Conservation (phyloP, 148 eudicot species). For the Polygonum maritimum region DNA sequence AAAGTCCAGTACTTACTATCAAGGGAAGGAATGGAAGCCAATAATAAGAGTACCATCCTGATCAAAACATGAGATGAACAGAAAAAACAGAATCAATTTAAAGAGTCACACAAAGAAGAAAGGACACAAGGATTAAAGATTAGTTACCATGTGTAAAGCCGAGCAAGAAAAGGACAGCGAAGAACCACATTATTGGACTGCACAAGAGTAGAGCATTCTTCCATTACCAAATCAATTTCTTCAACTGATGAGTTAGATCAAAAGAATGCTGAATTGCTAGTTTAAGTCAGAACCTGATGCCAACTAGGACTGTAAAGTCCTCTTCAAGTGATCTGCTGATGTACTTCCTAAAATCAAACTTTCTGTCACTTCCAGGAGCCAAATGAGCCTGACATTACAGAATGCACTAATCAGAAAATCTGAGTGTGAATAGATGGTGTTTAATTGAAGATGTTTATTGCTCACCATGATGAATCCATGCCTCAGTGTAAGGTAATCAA, state of each 20-base stretch:
- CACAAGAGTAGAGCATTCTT: background rate
- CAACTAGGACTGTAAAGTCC: conserved; percentile 54
- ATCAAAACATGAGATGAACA: background rate
- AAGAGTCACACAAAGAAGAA: background rate
- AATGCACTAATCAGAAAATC: background rate
- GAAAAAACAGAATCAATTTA: background rate
- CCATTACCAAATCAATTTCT: background rate
- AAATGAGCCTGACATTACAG: conserved; percentile 37
- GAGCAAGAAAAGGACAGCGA: conserved; percentile 38
- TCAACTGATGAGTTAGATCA: background rate
- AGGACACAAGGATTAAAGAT: background rate
- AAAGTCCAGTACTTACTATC: conserved; percentile 2
- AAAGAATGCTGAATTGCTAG: background rate
- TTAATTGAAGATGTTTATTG: background rate
- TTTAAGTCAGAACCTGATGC: conserved; percentile 32
- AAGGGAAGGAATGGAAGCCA: conserved; percentile 14
- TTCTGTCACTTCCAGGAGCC: conserved; percentile 31
- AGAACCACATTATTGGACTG: conserved; percentile 49
- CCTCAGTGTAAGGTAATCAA: conserved; percentile 54
- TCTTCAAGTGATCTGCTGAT: conserved; percentile 51
- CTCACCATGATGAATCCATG: conserved; percentile 54
- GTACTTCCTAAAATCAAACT: conserved; percentile 45
- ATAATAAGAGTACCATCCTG: conserved; percentile 14
- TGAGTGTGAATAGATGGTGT: background rate
- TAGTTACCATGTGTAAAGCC: conserved; percentile 36